Conservation (phyloP, 78 protist genomes). For the Dictyostelium firmibasis region DNA sequence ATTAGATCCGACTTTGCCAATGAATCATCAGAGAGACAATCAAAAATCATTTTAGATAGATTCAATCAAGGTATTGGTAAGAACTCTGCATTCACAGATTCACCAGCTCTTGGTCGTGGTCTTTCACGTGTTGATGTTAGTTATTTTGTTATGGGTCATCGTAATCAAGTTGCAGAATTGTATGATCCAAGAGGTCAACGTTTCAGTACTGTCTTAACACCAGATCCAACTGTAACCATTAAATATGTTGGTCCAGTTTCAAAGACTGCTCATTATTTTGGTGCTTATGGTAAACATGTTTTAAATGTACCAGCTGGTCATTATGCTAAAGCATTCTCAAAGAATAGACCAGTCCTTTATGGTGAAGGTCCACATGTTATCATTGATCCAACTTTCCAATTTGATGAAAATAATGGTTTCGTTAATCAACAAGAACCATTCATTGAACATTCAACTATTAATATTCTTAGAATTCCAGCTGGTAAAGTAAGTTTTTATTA, state of each 20-base stretch:
- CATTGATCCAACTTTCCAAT: conserved; percentile 63
- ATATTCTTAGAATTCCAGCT: conserved; percentile 46
- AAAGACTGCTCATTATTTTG: conserved; percentile 33
- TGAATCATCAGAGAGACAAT: conserved; percentile 18
- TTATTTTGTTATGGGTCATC: conserved; percentile 15
- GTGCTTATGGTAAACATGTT: conserved; percentile 49
- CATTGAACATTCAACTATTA: conserved; percentile 25
- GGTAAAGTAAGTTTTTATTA: conserved; percentile 8
- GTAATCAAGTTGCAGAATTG: conserved; percentile 36
- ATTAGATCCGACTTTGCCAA: conserved; percentile 44
- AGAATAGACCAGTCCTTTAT: conserved; percentile 57
- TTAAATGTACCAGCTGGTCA: conserved; percentile 59
- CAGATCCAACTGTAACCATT: conserved; percentile 47
- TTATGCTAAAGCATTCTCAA: conserved; percentile 31
- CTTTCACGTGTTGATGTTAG: background rate
- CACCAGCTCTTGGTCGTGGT: conserved; percentile 38
- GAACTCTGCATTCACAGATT: conserved; percentile 39
- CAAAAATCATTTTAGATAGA: conserved; percentile 36
- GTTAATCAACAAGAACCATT: conserved; percentile 52
- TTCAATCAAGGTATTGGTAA: conserved; percentile 27
- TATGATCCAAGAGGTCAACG: conserved; percentile 46
- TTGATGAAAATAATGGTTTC: conserved; percentile 14
- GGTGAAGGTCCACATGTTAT: conserved; percentile 78
- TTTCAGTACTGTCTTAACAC: background rate
- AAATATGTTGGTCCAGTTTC: conserved; percentile 25